A percentile compares a stretch with the other conserved stretches of the same genome.
These are phyloP conservation scores for Diaporthe sp. DNA, from an alignment of 2,329 filamentous ascomycete species.

Conservation along the genomic window DNA sequence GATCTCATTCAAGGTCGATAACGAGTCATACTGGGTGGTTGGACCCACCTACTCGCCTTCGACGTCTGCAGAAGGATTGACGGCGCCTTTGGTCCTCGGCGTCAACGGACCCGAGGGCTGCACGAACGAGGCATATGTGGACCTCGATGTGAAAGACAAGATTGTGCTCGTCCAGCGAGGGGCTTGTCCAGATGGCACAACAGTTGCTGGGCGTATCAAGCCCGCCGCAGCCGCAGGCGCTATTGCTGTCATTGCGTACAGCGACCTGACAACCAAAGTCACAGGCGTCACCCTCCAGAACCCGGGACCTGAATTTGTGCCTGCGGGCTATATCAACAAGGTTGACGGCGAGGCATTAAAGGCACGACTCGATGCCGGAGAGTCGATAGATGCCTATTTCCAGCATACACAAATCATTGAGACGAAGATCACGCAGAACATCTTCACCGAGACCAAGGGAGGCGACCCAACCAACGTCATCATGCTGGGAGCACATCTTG, in stretches of 20 bases:
- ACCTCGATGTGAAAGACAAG: slow-evolving; percentile 10
- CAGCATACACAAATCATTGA: slow-evolving; percentile 46
- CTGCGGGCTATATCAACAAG: slow-evolving; percentile 12
- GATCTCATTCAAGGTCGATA: slow-evolving; percentile 10
- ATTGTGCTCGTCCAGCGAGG: slow-evolving; percentile 18
- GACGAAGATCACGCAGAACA: slow-evolving; percentile 57
- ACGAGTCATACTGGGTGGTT: slow-evolving; percentile 7
- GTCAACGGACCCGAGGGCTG: slow-evolving; percentile 13
- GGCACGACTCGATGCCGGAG: not conserved
- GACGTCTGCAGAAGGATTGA: not conserved
- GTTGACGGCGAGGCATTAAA: slow-evolving; percentile 20
- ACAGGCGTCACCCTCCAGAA: slow-evolving; percentile 10
- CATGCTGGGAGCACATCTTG: slow-evolving; percentile 60
- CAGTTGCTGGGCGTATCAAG: slow-evolving; percentile 7
- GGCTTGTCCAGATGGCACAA: not conserved
- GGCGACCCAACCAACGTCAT: slow-evolving; percentile 59
- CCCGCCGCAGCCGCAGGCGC: slow-evolving; percentile 15
- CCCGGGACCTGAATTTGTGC: slow-evolving; percentile 20
- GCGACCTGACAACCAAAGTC: slow-evolving; percentile 3
- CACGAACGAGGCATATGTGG: not conserved
- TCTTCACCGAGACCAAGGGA: slow-evolving; percentile 60
- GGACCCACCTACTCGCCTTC: slow-evolving; percentile 20
- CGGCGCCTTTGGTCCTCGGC: not conserved
- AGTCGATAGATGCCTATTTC: slow-evolving; percentile 1
- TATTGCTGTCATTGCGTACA: slow-evolving; percentile 15